Conservation (phyloP, 1,284 basidiomycete genomes). For the Ustilago sp. region DNA sequence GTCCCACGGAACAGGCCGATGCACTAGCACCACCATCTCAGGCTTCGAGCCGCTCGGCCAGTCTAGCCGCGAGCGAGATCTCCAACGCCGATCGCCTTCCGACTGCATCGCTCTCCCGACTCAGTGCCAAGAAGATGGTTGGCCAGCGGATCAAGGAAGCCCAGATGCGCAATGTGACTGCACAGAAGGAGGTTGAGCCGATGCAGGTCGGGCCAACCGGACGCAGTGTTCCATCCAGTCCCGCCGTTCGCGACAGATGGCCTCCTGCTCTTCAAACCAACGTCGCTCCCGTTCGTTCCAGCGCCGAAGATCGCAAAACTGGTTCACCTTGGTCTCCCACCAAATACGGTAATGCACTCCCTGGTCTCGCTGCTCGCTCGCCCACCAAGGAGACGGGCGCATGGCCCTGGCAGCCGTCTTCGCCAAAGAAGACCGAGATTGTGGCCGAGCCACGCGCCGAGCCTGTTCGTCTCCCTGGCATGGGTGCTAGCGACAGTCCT, state of each 20-base stretch:
- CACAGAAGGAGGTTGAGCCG: slow-evolving; percentile 38
- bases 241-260: slow-evolving; percentile 51
- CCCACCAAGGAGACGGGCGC: slow-evolving; percentile 32
- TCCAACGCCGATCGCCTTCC: slow-evolving; percentile 45
- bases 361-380: slow-evolving; percentile 43
- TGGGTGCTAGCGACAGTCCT: slow-evolving; percentile 43
- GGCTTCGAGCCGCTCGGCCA: slow-evolving; percentile 20
- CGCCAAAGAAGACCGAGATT: slow-evolving; percentile 28
- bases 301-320: slow-evolving; percentile 30
- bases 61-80: slow-evolving; percentile 25
- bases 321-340: slow-evolving; percentile 41
- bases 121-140: slow-evolving; percentile 61
- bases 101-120: slow-evolving; percentile 56
- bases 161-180: slow-evolving; percentile 47
- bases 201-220: slow-evolving; percentile 28
- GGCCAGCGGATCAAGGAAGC: slow-evolving; percentile 63
- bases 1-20: slow-evolving; percentile 17
- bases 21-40: slow-evolving; percentile 17
- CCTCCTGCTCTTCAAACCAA: slow-evolving; percentile 31
- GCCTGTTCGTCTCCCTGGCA: slow-evolving; percentile 51
- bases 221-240: slow-evolving; percentile 39
- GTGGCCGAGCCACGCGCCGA: slow-evolving; percentile 34
- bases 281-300: slow-evolving; percentile 25
- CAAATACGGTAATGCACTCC: slow-evolving; percentile 51
- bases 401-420: slow-evolving; percentile 22